phyloP scores from a whole-genome alignment of 139 green algal genomes.

The Chlamydomonas urium region DNA sequence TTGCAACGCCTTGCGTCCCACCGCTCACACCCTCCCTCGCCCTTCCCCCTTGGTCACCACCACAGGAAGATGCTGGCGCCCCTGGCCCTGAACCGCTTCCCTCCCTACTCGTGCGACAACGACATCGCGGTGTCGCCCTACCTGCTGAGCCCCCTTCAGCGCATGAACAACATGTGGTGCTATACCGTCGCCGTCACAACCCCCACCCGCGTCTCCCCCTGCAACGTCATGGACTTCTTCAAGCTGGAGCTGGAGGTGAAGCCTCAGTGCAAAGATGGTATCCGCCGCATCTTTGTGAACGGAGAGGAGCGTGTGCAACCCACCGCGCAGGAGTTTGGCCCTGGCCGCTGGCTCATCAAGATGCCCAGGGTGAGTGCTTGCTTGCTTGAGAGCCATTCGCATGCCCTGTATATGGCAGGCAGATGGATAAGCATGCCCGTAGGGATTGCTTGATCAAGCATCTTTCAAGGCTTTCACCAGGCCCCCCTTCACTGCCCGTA shows the following conservation, averaged over 20 bases:
- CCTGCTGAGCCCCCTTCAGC: neutral
- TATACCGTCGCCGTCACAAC: constrained; percentile 7
- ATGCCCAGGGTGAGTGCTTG: neutral
- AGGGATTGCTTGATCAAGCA: neutral
- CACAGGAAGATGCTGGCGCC: too few relatives aligned
- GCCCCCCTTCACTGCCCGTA: neutral
- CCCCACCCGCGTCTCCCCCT: neutral
- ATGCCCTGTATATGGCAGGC: neutral
- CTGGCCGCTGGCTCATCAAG: neutral
- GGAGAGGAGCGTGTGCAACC: neutral
- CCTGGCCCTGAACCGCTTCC: too few relatives aligned
- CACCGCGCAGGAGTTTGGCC: neutral
- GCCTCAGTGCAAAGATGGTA: neutral
- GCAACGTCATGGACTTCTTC: constrained; percentile 3
- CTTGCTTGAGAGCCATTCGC: too few relatives aligned
- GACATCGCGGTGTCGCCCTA: constrained; percentile 17
- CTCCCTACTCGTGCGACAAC: constrained; percentile 18
- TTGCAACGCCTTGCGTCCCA: too few relatives aligned
- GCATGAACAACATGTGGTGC: constrained; percentile 9
- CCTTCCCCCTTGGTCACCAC: too few relatives aligned
- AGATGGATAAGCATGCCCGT: neutral
- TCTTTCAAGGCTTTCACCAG: neutral
- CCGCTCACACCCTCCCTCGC: too few relatives aligned
- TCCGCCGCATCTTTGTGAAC: neutral
- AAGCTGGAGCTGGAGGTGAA: constrained; percentile 23